Percentiles rank a stretch among this genome's conserved stretches.
These are phyloP conservation scores for Irpex sp. DNA, from an alignment of 1,284 basidiomycete genomes.

Conservation along the genomic window DNA sequence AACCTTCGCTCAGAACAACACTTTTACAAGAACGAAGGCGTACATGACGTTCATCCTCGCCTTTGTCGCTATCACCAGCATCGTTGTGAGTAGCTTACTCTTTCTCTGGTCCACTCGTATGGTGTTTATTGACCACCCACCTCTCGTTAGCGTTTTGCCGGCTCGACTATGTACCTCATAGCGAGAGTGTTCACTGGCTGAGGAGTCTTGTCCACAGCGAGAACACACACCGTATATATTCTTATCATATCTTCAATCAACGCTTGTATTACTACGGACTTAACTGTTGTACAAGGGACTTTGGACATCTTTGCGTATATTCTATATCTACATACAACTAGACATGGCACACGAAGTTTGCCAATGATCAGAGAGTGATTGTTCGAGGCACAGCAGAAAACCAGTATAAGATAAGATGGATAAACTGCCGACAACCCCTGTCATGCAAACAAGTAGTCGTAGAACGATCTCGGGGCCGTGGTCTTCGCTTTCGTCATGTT, in stretches of 20 bases:
- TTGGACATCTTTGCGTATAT: background rate
- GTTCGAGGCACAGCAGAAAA: background rate
- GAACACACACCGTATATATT: background rate
- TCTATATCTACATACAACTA: background rate
- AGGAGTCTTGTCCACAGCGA: slow-evolving; percentile 6
- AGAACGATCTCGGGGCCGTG: slow-evolving; percentile 27
- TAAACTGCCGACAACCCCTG: background rate
- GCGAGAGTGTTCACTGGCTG: slow-evolving; percentile 60
- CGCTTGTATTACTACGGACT: background rate
- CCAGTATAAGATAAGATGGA: background rate
- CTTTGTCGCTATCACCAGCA: slow-evolving; percentile 75
- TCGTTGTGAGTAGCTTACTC: slow-evolving; percentile 39
- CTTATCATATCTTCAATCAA: background rate
- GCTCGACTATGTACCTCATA: slow-evolving; percentile 62
- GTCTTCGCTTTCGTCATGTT: slow-evolving; percentile 7
- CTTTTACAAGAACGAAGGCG: slow-evolving; percentile 59
- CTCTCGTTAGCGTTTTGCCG: slow-evolving; percentile 47
- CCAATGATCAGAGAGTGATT: background rate
- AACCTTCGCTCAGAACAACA: slow-evolving; percentile 57
- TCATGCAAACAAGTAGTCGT: slow-evolving; percentile 40
- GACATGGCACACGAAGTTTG: background rate
- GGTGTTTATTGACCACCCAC: background rate
- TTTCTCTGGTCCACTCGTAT: background rate
- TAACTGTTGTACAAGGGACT: background rate
- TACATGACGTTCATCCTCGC: slow-evolving; percentile 79